Conservation (phyloP, 371 early-diverging fungal species). For the Synchytrium microbalum region DNA sequence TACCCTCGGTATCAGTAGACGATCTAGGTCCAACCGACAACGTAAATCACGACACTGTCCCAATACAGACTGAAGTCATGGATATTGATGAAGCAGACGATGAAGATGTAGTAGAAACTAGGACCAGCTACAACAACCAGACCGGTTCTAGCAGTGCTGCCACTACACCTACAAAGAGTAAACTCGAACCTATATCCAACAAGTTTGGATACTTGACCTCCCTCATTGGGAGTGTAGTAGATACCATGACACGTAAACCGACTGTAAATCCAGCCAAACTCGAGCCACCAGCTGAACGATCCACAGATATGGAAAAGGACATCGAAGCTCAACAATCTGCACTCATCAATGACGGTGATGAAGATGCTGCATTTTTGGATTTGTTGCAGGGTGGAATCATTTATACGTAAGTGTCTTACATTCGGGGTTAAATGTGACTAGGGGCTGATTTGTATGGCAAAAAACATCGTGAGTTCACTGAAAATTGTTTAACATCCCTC, state of each 20-base stretch:
- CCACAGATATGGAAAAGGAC: too few relatives aligned
- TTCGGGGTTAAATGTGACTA: too few relatives aligned
- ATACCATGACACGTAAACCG: neutral
- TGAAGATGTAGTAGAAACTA: neutral
- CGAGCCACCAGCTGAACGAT: too few relatives aligned
- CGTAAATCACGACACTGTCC: neutral
- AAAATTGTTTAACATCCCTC: too few relatives aligned
- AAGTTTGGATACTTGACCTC: neutral
- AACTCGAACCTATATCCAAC: neutral
- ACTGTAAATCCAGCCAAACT: too few relatives aligned
- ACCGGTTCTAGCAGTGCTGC: too few relatives aligned
- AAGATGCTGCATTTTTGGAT: neutral
- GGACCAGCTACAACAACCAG: too few relatives aligned
- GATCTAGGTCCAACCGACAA: neutral
- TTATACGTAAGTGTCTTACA: constrained; percentile 1
- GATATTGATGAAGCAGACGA: neutral
- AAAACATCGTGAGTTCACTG: too few relatives aligned
- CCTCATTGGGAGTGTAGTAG: neutral
- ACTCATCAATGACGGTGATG: neutral
- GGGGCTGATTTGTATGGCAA: too few relatives aligned
- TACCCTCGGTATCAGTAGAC: neutral
- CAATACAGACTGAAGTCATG: neutral
- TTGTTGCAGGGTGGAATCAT: neutral
- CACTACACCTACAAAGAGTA: too few relatives aligned
- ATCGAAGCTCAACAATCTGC: too few relatives aligned